Conservation (phyloP, 2,329 filamentous ascomycete genomes). For the Alternaria ethzedia region DNA sequence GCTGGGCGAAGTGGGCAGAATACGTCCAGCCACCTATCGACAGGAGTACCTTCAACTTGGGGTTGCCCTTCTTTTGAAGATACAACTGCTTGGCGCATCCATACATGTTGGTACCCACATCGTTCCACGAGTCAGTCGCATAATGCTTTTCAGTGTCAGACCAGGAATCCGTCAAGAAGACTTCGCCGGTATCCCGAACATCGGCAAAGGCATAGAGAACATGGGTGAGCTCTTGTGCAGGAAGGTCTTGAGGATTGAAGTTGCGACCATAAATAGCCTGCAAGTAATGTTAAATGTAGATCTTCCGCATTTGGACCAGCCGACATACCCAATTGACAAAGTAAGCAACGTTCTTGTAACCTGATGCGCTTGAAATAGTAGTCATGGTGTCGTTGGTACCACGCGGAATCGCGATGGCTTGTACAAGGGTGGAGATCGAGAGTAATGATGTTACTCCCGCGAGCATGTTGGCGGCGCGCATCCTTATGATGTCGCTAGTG, state of each 20-base stretch:
- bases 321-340: conserved; percentile 48
- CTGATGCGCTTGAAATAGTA: conserved; percentile 26
- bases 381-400: conserved; percentile 13
- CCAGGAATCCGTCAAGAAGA: conserved; percentile 48
- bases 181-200: conserved; percentile 46
- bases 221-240: conserved; percentile 43
- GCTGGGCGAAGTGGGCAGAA: conserved; percentile 44
- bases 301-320: neutral
- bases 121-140: conserved; percentile 47
- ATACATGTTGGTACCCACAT: conserved; percentile 48
- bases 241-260: conserved; percentile 45
- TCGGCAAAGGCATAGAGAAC: conserved; percentile 50
- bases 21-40: conserved; percentile 51
- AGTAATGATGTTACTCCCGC: conserved; percentile 28
- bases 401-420: conserved; percentile 32
- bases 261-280: conserved; percentile 49
- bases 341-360: conserved; percentile 47
- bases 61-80: conserved; percentile 45
- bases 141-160: conserved; percentile 49
- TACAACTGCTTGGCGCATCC: conserved; percentile 48
- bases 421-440: conserved; percentile 22
- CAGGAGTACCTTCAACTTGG: conserved; percentile 47
- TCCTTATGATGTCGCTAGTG: conserved; percentile 27
- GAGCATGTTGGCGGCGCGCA: conserved; percentile 30
- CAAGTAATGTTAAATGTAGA: conserved; percentile 3